Conservation (phyloP, 176 grass and related monocot genomes). For the Elymus sibiricus region DNA sequence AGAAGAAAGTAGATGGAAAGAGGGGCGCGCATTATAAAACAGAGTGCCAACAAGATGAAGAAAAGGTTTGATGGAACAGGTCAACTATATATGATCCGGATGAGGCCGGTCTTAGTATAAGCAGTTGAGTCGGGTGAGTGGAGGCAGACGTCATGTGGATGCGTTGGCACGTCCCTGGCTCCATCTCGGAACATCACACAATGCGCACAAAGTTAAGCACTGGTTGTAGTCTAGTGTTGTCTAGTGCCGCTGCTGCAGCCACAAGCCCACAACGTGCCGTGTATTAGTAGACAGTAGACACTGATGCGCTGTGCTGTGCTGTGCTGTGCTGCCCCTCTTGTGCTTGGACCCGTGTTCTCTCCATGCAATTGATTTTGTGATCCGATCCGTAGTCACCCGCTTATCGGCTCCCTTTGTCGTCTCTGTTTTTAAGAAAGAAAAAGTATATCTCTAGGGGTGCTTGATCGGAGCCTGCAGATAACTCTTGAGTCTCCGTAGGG, state of each 20-base stretch:
- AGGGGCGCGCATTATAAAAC: background rate
- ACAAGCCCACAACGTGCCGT: background rate
- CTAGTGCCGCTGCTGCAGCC: no score
- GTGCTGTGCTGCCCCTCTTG: background rate
- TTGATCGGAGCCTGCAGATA: no score
- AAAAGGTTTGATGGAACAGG: constrained; percentile 10
- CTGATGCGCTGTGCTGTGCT: background rate
- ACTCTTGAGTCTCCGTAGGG: no score
- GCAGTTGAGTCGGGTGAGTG: background rate
- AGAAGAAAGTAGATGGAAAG: background rate
- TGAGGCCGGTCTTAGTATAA: constrained; percentile 10
- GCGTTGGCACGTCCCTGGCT: constrained; percentile 26
- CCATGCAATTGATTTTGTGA: background rate
- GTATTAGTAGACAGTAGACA: background rate
- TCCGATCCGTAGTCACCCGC: background rate
- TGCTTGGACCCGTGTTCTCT: background rate
- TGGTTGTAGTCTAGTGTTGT: no score
- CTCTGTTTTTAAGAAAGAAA: no score
- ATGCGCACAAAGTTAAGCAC: background rate
- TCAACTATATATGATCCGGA: constrained; percentile 38
- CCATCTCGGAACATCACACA: background rate
- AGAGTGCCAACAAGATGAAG: background rate
- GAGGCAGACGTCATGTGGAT: constrained; percentile 28
- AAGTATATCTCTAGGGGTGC: no score
- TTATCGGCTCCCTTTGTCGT: no score